Base-by-base conservation (phyloP, 2,329 filamentous ascomycete species). In the Purpureocillium takamizusanense region DNA sequence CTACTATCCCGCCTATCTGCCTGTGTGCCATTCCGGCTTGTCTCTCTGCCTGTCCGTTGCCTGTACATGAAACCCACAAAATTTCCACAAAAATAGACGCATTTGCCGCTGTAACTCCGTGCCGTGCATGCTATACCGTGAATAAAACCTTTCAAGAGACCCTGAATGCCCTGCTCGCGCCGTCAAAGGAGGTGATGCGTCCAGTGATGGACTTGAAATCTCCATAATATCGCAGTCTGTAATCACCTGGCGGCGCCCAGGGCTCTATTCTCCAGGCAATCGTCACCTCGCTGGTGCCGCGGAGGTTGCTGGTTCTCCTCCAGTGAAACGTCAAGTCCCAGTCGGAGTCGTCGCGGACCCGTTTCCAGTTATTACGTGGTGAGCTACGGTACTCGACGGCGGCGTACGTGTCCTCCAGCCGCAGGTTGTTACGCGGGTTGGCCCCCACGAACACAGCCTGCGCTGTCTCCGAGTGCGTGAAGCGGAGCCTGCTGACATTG, bases 351-450 rank as follows among this genome's bases (percentile, higher is more conserved):
- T 77, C 75, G n/a, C 80, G 73, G 16, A 92, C 74, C 31, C 63
- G 65, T 10, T 61, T 62, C 89, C 89, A 95, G 2, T 48, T 49
- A 18, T 42, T 44, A 10, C 52, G 49, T 15, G 37, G 40, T 3
- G 35, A 45, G 14, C 34, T 28, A 2, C 51, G 39, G 33, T 48
- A 47, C 65, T 95, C 87, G 0, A 95, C 75, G 0, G 82, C 76
- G 0, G 83, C 83, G 54, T 81, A 95, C 0, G 83, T 94, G 11
- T 71, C 72, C 53, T 86, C 88, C 2, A 87, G 75, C 3, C 79
- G 75, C 32, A 95, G 71, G 45, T 94, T 83, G 57, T 95, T 95
- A 36, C 89, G 74, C 8, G 89, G 89, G 52, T 95, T 95, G 4
- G 88, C 88, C 14, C 84, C 89, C 1, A 88, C 74, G 55, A 95